Conservation (phyloP, 768 basidiomycete species). For the Agaricus blazei region DNA sequence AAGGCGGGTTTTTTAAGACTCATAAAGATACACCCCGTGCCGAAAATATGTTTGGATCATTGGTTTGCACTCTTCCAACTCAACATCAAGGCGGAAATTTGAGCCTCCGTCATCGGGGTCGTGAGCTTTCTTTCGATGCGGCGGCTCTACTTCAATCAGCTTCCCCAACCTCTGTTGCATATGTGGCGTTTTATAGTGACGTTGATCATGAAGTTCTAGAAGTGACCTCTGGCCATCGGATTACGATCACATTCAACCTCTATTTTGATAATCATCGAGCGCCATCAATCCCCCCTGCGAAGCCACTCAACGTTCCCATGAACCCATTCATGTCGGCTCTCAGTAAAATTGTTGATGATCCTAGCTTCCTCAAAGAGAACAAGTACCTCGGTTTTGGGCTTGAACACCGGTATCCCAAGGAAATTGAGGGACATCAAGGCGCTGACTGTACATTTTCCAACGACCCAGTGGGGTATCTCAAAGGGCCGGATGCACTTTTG, state of each 20-base stretch:
- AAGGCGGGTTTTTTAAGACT: constrained; percentile 43
- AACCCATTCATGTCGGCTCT: constrained; percentile 15
- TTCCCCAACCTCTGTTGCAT: constrained; percentile 18
- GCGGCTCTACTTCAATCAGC: constrained; percentile 29
- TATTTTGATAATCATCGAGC: constrained; percentile 18
- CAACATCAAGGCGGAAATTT: constrained; percentile 40
- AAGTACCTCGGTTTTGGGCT: constrained; percentile 31
- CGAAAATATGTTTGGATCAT: constrained; percentile 44
- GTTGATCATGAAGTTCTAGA: constrained; percentile 35
- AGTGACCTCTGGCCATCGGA: constrained; percentile 31
- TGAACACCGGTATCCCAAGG: constrained; percentile 25
- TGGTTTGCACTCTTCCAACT: constrained; percentile 47
- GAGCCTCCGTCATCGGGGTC: constrained; percentile 25
- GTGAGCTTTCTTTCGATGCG: constrained; percentile 22
- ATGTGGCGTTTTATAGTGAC: constrained; percentile 32
- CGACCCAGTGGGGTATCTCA: constrained; percentile 17
- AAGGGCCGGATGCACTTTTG: constrained; percentile 25
- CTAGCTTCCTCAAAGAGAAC: constrained; percentile 23
- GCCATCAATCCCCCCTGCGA: background rate
- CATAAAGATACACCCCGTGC: constrained; percentile 45
- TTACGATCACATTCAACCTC: constrained; percentile 39
- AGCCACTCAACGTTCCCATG: background rate
- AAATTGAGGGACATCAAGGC: constrained; percentile 6
- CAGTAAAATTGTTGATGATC: constrained; percentile 20
- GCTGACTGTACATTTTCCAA: background rate